These are phyloP conservation scores for Podospora conica DNA, from an alignment of 495 filamentous ascomycete species.

Conservation along the genomic window DNA sequence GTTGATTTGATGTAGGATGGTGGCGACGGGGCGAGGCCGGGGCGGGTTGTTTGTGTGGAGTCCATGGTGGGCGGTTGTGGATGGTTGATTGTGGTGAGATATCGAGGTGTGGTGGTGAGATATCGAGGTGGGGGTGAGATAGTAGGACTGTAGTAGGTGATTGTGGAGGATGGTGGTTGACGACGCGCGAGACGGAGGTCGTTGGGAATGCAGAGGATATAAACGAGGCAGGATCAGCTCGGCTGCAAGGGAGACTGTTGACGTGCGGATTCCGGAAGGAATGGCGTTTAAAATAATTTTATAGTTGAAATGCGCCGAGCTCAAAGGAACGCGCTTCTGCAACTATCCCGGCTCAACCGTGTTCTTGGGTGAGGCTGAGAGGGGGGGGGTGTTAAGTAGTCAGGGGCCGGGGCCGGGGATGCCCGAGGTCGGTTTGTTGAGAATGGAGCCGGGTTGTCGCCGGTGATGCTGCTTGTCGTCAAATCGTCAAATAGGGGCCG, in stretches of 20 bases:
- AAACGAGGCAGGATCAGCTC: background rate
- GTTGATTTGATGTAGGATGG: constrained; percentile 15
- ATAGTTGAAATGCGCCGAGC: background rate
- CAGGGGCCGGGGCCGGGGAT: background rate
- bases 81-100: no score
- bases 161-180: background rate
- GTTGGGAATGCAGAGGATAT: background rate
- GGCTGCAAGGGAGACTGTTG: background rate
- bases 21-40: constrained; percentile 5
- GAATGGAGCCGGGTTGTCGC: background rate
- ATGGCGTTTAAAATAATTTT: background rate
- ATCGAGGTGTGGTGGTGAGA: background rate
- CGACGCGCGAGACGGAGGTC: background rate
- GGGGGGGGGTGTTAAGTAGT: background rate
- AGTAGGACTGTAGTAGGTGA: background rate
- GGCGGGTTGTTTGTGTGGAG: background rate
- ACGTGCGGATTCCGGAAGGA: background rate
- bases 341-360: background rate
- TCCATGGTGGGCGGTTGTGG: background rate
- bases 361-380: background rate
- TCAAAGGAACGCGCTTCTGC: background rate
- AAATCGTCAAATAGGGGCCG: background rate
- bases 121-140: background rate
- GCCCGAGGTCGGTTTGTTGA: background rate
- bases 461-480: background rate